Conservation (phyloP, 2,329 filamentous ascomycete species). For the Diaporthe vaccinii region DNA sequence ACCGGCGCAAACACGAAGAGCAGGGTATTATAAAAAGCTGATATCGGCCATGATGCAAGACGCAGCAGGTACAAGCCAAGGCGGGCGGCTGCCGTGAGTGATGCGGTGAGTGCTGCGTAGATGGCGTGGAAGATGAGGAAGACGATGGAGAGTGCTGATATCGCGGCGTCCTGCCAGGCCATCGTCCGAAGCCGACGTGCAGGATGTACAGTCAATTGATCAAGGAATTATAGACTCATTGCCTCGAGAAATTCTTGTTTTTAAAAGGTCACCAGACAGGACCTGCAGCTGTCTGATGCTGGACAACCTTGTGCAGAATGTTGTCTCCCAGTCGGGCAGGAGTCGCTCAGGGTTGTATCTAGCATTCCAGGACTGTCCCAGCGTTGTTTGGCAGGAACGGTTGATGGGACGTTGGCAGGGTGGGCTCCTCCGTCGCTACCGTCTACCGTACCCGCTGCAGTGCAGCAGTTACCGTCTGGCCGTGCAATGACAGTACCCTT, state of each 20-base stretch:
- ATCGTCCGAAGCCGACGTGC: constrained; percentile 19
- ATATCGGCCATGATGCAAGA: constrained; percentile 37
- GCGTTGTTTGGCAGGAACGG: not conserved
- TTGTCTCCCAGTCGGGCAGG: not conserved
- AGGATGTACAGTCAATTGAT: not conserved
- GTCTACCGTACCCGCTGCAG: constrained; percentile 5
- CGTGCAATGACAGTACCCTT: not conserved
- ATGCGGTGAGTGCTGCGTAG: constrained; percentile 1
- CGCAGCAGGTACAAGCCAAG: constrained; percentile 18
- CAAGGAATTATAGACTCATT: not conserved
- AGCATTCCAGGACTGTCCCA: constrained; percentile 3
- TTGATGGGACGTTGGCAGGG: constrained; percentile 1
- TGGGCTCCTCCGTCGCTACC: constrained; percentile 2
- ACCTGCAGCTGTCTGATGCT: not conserved
- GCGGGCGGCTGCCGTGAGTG: constrained; percentile 2
- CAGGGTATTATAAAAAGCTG: constrained; percentile 26
- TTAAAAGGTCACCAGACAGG: not conserved
- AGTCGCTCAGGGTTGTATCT: not conserved
- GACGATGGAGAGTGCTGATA: constrained; percentile 26
- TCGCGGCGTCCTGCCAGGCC: constrained; percentile 35
- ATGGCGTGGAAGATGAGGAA: constrained; percentile 25
- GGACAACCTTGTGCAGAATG: not conserved
- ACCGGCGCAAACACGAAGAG: constrained; percentile 40
- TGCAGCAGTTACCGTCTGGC: not conserved
- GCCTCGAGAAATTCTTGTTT: not conserved